Evolutionary conservation across 1,284 basidiomycete species (phyloP).

Genomic region (Cutaneotrichosporon dermatis): DNA sequence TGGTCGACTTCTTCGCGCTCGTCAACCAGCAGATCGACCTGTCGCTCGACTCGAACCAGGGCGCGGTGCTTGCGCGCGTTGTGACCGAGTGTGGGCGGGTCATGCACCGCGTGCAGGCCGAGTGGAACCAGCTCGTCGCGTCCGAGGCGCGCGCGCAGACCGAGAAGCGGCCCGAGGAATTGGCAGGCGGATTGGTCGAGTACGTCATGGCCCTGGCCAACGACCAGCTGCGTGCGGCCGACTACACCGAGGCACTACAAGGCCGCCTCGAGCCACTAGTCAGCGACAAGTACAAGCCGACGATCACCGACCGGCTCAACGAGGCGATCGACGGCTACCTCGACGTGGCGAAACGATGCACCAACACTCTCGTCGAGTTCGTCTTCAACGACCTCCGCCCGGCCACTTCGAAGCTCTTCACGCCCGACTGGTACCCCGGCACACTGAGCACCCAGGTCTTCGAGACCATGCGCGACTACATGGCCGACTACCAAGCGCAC

Average conservation of each 20-base stretch:
- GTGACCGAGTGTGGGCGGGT: constrained; percentile 83
- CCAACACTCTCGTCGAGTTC: constrained; percentile 86
- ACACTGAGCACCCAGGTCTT: constrained; percentile 66
- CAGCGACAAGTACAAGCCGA: constrained; percentile 80
- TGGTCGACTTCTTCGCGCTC: constrained; percentile 95
- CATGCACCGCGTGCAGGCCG: constrained; percentile 80
- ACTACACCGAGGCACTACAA: constrained; percentile 82
- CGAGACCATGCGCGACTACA: constrained; percentile 95
- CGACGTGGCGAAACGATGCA: constrained; percentile 96
- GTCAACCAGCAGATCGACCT: constrained; percentile 96
- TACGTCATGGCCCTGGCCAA: constrained; percentile 98
- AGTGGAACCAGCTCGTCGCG: constrained; percentile 82
- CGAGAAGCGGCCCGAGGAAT: constrained; percentile 78
- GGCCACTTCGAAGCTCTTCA: constrained; percentile 81
- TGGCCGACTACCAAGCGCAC: constrained; percentile 83
- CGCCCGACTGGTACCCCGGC: constrained; percentile 68
- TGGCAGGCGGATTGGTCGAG: constrained; percentile 83
- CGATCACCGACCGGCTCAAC: constrained; percentile 82
- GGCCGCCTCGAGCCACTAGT: constrained; percentile 85
- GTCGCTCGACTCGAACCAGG: constrained; percentile 92
- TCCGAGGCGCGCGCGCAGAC: constrained; percentile 80
- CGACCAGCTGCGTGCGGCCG: constrained; percentile 94
- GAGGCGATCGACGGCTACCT: constrained; percentile 97
- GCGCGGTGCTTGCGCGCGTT: constrained; percentile 84
- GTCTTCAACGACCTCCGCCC: constrained; percentile 93